Conservation (phyloP, 73 alveolate genomes). For the Blepharisma japonicum region DNA sequence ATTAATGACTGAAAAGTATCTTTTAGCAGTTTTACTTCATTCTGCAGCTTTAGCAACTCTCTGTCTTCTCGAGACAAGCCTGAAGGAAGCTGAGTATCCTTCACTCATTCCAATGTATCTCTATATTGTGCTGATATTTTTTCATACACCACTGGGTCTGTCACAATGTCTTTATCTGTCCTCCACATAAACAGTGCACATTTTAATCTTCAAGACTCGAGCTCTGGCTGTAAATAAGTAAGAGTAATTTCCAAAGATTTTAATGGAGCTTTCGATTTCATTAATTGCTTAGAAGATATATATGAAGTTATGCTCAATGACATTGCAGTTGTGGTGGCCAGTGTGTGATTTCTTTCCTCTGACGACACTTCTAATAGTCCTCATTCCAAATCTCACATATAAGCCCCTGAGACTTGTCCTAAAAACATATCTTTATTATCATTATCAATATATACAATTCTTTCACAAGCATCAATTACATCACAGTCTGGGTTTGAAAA, state of each 20-base stretch:
- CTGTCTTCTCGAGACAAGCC: not conserved
- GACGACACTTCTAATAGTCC: constrained; percentile 20
- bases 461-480: not conserved
- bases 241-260: not conserved
- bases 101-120: constrained; percentile 7
- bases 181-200: not conserved
- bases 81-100: not conserved
- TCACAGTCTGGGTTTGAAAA: constrained; percentile 9
- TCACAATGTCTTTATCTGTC: not conserved
- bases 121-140: constrained; percentile 2
- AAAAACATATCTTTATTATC: not conserved
- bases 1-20: not conserved
- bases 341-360: constrained; percentile 26
- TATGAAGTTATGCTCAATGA: not conserved
- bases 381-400: constrained; percentile 16
- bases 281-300: not conserved
- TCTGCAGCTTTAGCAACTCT: not conserved
- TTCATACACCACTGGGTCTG: constrained; percentile 11
- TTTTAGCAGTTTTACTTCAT: not conserved
- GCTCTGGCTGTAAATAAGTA: constrained; percentile 11
- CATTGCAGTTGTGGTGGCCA: constrained; percentile 27
- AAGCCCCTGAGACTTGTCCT: constrained; percentile 2
- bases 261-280: not conserved
- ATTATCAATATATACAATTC: not conserved
- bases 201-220: constrained; percentile 3